These are phyloP conservation scores for Juncus effusus DNA, from an alignment of 176 grass and related monocot genomes.

Conservation along the genomic window DNA sequence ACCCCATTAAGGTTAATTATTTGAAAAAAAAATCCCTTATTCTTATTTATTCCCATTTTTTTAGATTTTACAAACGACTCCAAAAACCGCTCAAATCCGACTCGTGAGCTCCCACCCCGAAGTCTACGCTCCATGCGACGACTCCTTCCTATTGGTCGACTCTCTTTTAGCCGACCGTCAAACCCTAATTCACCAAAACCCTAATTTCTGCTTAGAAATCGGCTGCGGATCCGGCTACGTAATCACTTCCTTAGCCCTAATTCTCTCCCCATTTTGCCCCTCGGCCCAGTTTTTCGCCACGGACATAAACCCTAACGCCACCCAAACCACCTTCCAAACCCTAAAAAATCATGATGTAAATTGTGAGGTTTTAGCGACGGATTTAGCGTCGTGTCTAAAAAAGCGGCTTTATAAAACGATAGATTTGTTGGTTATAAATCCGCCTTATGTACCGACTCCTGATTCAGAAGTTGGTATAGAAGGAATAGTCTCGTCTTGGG, in stretches of 20 bases:
- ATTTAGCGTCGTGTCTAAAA: slow-evolving; percentile 72
- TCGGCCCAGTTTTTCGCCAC: slow-evolving; percentile 77
- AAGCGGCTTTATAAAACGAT: slow-evolving; percentile 62
- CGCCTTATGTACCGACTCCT: slow-evolving; percentile 90
- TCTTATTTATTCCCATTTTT: slow-evolving; percentile 23
- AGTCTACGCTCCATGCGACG: slow-evolving; percentile 92
- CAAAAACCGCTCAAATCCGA: slow-evolving; percentile 77
- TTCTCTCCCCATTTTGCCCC: slow-evolving; percentile 59
- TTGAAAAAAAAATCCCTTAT: slow-evolving; percentile 3
- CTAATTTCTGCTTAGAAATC: slow-evolving; percentile 75
- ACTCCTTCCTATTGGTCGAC: slow-evolving; percentile 93
- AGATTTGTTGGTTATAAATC: slow-evolving; percentile 87
- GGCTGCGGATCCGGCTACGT: slow-evolving; percentile 89
- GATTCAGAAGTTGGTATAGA: slow-evolving; percentile 70
- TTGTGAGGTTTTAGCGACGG: slow-evolving; percentile 63
- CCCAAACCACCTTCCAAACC: slow-evolving; percentile 59
- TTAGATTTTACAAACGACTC: slow-evolving; percentile 39
- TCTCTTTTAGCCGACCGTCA: slow-evolving; percentile 76
- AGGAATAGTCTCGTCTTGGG: slow-evolving; percentile 89
- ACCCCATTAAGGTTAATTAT: too few species aligned
- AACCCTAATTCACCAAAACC: slow-evolving; percentile 50
- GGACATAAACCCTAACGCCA: slow-evolving; percentile 79
- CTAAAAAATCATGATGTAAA: slow-evolving; percentile 73
- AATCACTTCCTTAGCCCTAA: slow-evolving; percentile 86
- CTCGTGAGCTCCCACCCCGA: slow-evolving; percentile 70